phyloP scores from a whole-genome alignment of 2,329 filamentous ascomycete species.

The Aspergillus tanneri region DNA sequence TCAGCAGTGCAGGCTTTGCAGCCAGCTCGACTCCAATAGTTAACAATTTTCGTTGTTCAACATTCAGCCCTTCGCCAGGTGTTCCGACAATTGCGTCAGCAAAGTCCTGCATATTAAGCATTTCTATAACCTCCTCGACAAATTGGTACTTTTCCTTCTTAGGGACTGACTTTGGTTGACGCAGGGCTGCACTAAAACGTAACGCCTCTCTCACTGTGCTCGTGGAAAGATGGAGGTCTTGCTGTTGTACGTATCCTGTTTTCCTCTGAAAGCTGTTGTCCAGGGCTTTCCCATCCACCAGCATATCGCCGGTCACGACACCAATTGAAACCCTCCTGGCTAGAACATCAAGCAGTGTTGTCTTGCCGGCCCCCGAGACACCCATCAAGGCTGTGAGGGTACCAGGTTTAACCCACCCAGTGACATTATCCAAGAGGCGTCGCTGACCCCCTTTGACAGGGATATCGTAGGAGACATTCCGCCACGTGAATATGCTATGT shows the following conservation, averaged over 20 bases:
- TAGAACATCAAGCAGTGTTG: conserved; percentile 58
- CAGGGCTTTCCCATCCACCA: conserved; percentile 60
- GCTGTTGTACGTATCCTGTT: conserved; percentile 67
- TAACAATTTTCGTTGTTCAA: conserved; percentile 66
- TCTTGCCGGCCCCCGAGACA: conserved; percentile 63
- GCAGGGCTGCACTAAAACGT: conserved; percentile 77
- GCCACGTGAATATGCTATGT: conserved; percentile 51
- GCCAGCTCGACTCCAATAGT: conserved; percentile 92
- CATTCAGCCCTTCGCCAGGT: conserved; percentile 69
- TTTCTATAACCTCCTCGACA: conserved; percentile 76
- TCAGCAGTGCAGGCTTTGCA: conserved; percentile 78
- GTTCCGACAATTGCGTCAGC: conserved; percentile 84
- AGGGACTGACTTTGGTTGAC: conserved; percentile 71
- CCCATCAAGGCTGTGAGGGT: conserved; percentile 60
- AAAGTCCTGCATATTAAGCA: conserved; percentile 85
- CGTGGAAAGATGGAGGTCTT: conserved; percentile 76
- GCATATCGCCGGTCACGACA: conserved; percentile 64
- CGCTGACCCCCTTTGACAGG: conserved; percentile 51
- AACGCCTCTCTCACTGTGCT: conserved; percentile 85
- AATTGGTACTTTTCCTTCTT: conserved; percentile 75
- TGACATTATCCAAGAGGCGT: conserved; percentile 55
- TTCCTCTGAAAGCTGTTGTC: conserved; percentile 62
- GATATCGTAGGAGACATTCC: conserved; percentile 57
- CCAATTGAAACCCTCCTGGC: conserved; percentile 60
- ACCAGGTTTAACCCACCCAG: conserved; percentile 57